These are phyloP conservation scores for Mychonastes homosphaera DNA, from an alignment of 139 green algal species.

Conservation along the genomic window DNA sequence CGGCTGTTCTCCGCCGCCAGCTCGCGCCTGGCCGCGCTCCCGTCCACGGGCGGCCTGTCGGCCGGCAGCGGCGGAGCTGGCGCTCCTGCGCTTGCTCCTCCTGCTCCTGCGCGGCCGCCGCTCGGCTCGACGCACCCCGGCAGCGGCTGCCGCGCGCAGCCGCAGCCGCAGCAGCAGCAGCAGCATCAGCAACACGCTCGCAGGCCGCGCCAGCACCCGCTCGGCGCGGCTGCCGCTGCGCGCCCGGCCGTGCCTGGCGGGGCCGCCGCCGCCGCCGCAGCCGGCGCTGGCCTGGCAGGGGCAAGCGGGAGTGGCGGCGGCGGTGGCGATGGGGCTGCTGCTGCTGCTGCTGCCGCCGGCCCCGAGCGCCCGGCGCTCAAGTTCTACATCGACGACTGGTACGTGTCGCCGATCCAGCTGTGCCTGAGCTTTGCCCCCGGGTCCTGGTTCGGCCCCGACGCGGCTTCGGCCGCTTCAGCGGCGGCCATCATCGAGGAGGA, in stretches of 20 bases:
- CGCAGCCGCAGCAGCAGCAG: not conserved
- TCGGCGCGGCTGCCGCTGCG: not conserved
- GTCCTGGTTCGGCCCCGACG: conserved; percentile 20
- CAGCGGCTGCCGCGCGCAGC: not conserved
- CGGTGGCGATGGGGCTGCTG: too few species aligned
- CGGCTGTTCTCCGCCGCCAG: too few species aligned
- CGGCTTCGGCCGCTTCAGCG: not conserved
- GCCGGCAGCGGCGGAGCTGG: too few species aligned
- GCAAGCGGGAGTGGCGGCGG: too few species aligned
- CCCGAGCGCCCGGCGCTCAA: conserved; percentile 23
- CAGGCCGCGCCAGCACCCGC: not conserved
- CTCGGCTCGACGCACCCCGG: not conserved
- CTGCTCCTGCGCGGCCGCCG: conserved; percentile 2
- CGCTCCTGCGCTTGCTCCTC: too few species aligned
- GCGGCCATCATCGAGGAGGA: too few species aligned
- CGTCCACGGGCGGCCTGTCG: too few species aligned
- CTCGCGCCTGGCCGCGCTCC: too few species aligned
- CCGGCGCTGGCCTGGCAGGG: too few species aligned
- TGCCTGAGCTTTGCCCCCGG: conserved; percentile 51
- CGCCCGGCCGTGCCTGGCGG: conserved; percentile 11
- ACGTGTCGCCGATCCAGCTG: conserved; percentile 36
- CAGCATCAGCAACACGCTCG: not conserved
- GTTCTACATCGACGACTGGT: conserved; percentile 46
- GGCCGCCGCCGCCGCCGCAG: too few species aligned
- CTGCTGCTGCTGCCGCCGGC: too few species aligned